Percentiles rank a stretch among this genome's conserved stretches.
Conservation (phyloP, 2,329 filamentous ascomycete species). For the Fusarium dimerum region DNA sequence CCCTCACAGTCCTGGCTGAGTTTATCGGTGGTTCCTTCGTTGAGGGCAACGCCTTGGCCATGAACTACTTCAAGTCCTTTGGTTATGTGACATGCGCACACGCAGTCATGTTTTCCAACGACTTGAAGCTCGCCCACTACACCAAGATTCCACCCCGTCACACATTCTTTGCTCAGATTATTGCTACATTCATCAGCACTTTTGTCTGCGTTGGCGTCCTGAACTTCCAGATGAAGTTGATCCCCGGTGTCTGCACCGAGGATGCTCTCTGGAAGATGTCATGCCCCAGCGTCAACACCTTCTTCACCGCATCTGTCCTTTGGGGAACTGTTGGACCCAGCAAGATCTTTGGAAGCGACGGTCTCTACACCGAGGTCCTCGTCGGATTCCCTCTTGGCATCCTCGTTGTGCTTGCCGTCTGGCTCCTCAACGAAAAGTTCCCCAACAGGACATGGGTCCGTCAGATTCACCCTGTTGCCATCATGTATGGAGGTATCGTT, state of each 20-base stretch:
- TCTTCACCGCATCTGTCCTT: slow-evolving; percentile 57
- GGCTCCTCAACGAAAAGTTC: slow-evolving; percentile 40
- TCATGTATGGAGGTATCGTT: slow-evolving; percentile 47
- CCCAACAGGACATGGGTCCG: slow-evolving; percentile 42
- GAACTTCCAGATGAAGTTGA: slow-evolving; percentile 51
- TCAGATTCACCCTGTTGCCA: slow-evolving; percentile 50
- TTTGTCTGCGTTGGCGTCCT: slow-evolving; percentile 52
- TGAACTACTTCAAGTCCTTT: slow-evolving; percentile 58
- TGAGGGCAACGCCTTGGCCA: slow-evolving; percentile 51
- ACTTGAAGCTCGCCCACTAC: slow-evolving; percentile 54
- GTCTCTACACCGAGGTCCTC: slow-evolving; percentile 49
- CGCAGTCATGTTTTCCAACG: slow-evolving; percentile 52
- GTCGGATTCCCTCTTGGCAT: slow-evolving; percentile 53
- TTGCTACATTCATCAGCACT: slow-evolving; percentile 56
- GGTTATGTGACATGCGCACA: slow-evolving; percentile 52
- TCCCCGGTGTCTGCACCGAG: slow-evolving; percentile 49
- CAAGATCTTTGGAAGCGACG: slow-evolving; percentile 50
- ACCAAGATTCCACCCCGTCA: slow-evolving; percentile 63
- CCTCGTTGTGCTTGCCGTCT: slow-evolving; percentile 45
- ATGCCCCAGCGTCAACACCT: slow-evolving; percentile 55
- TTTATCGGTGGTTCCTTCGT: slow-evolving; percentile 54
- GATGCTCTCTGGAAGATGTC: slow-evolving; percentile 50
- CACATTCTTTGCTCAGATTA: slow-evolving; percentile 60
- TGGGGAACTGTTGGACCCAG: slow-evolving; percentile 56
- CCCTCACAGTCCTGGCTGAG: slow-evolving; percentile 54